Evolutionary conservation across 202 grass and related monocot genomes (phyloP).

Genomic region (Saccharum hybrid): DNA sequence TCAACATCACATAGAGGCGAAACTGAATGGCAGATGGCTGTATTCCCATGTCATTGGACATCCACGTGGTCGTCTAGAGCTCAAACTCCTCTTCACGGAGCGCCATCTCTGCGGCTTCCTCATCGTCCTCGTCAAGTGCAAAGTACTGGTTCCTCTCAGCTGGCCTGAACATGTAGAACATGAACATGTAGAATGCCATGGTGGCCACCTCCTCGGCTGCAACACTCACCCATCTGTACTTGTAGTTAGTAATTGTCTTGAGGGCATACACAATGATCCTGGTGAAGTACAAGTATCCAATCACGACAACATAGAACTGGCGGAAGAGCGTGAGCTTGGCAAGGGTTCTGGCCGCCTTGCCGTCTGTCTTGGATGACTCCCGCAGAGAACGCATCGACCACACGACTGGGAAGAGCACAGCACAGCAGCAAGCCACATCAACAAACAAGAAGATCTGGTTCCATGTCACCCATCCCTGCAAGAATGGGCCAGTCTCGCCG

Average conservation of each 20-base stretch:
- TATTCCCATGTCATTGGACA: slow-evolving; percentile 19
- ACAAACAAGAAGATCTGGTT: slow-evolving; percentile 91
- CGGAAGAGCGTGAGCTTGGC: slow-evolving; percentile 91
- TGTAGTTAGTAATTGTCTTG: slow-evolving; percentile 89
- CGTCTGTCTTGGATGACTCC: slow-evolving; percentile 93
- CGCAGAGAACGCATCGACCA: slow-evolving; percentile 88
- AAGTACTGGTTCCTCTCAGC: slow-evolving; percentile 94
- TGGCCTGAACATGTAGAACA: slow-evolving; percentile 95
- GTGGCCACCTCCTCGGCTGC: slow-evolving; percentile 77
- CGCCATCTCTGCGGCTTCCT: slow-evolving; percentile 81
- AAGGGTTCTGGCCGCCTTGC: slow-evolving; percentile 82
- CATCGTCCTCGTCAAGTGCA: slow-evolving; percentile 75
- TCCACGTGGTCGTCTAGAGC: slow-evolving; percentile 47
- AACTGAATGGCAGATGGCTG: slow-evolving; percentile 16
- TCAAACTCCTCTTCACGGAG: slow-evolving; percentile 92
- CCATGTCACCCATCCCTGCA: slow-evolving; percentile 81
- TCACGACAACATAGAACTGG: slow-evolving; percentile 94
- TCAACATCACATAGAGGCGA: slow-evolving; percentile 43
- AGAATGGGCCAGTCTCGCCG: slow-evolving; percentile 74
- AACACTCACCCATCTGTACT: slow-evolving; percentile 92
- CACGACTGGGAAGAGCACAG: slow-evolving; percentile 88
- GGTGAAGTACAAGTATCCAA: slow-evolving; percentile 94
- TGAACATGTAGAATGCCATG: slow-evolving; percentile 88
- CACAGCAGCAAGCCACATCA: slow-evolving; percentile 91
- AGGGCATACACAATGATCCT: slow-evolving; percentile 96